Evolutionary conservation across 768 basidiomycete species (phyloP), one percentile per base, ranked within the genome.

Genomic region (Trametes villosa): DNA sequence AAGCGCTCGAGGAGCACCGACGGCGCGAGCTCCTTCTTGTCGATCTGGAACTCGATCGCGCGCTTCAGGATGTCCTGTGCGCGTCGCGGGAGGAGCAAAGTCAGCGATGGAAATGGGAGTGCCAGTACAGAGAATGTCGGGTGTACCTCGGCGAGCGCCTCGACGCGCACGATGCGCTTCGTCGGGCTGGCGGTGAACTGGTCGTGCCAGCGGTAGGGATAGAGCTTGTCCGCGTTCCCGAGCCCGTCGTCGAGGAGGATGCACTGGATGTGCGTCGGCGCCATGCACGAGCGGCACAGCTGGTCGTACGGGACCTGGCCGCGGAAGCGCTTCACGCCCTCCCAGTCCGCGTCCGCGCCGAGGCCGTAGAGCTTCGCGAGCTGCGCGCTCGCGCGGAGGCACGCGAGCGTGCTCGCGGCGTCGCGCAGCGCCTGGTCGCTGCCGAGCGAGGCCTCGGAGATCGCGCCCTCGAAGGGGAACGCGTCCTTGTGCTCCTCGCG

Each of bases 181-280:
- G 82, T 81, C 3, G 77, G 75, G 49, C 78, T 81, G 7, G 65
- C 62, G 4, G 86, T 84, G 55, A 86, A 85, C 50, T 74, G 77
- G 65, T 88, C 83, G 63, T 91, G 90, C 87, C 87, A 89, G 53
- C 68, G 62, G 65, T 80, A 81, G 4, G 74, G 74, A 70, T 87
- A 81, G 3, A 82, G 78, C 47, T 81, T 69, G 29, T 79, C 57
- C 13, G 72, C 71, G 2, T 76, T 73, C 22, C 81, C 81, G 7
- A 92, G 72, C 1, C 89, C 90, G 66, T 92, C 91, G 68, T 92
- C 91, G 47, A 93, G 77, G 29, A 93, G 75, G 55, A 92, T 77
- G 59, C 83, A 83, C 62, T 88, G 83, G 44, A 91, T 89, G n/a
- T 78, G 76, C 1, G 86, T 79, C 7, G 76, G 76, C 46, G 75